These are phyloP conservation scores for Cicer judaicum DNA, from an alignment of 306 rosid species.

Conservation along the genomic window DNA sequence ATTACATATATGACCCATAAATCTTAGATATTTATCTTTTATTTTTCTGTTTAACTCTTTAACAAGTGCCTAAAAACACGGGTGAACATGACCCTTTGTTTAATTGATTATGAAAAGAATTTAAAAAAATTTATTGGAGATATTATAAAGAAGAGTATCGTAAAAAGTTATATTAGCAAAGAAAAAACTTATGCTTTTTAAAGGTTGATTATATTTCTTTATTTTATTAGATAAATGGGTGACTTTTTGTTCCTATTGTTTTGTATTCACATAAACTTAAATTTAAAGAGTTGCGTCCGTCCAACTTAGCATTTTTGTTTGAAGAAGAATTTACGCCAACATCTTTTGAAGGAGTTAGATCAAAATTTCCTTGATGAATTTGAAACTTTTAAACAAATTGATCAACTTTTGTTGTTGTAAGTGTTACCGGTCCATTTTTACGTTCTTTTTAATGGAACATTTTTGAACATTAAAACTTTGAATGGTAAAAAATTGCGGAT, in stretches of 20 bases:
- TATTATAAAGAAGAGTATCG: conserved; percentile 83
- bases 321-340: conserved; percentile 70
- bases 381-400: conserved; percentile 79
- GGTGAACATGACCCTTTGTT: no score
- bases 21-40: no score
- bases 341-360: conserved; percentile 91
- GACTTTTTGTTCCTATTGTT: neutral
- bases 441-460: no score
- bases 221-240: neutral
- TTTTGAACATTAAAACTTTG: no score
- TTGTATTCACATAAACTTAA: neutral
- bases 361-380: conserved; percentile 82
- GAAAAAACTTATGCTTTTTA: conserved; percentile 81
- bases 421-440: conserved; percentile 33
- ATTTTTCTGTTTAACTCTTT: no score
- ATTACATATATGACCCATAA: no score
- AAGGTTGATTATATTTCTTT: conserved; percentile 60
- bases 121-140: conserved; percentile 51
- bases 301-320: conserved; percentile 43
- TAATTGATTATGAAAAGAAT: no score
- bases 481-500: no score
- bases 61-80: no score
- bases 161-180: conserved; percentile 87
- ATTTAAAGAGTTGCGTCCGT: conserved; percentile 18
- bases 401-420: conserved; percentile 88